A percentile compares a stretch with the other conserved stretches of the same genome.
Evolutionary conservation across 805 yeast genomes (phyloP).

Genomic region (Candida takata): DNA sequence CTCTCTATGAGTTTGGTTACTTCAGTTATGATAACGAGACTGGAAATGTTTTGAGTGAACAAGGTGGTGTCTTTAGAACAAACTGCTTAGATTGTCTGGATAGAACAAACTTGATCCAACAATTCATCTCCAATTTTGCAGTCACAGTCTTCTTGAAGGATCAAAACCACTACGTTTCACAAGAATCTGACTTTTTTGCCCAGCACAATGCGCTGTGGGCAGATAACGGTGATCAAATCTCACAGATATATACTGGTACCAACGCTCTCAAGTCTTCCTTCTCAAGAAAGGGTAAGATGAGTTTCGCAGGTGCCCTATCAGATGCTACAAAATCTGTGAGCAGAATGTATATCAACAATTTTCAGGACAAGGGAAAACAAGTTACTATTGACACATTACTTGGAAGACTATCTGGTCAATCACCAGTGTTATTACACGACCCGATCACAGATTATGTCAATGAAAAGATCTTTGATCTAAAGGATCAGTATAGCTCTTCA

Average conservation of each 20-base stretch:
- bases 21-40: slow-evolving; percentile 59
- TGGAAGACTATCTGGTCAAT: slow-evolving; percentile 72
- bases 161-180: slow-evolving; percentile 29
- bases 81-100: slow-evolving; percentile 95
- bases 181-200: slow-evolving; percentile 49
- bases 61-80: slow-evolving; percentile 85
- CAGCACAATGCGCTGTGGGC: slow-evolving; percentile 93
- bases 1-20: slow-evolving; percentile 75
- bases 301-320: slow-evolving; percentile 91
- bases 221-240: slow-evolving; percentile 94
- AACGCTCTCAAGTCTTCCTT: slow-evolving; percentile 94
- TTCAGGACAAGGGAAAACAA: slow-evolving; percentile 87
- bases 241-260: slow-evolving; percentile 95
- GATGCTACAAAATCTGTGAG: slow-evolving; percentile 96
- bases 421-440: slow-evolving; percentile 70
- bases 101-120: slow-evolving; percentile 85
- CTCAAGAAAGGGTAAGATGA: slow-evolving; percentile 94
- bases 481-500: slow-evolving; percentile 46
- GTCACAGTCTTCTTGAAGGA: slow-evolving; percentile 47
- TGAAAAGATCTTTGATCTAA: slow-evolving; percentile 42
- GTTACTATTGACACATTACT: slow-evolving; percentile 79
- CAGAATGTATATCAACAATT: slow-evolving; percentile 91
- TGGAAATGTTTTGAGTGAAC: slow-evolving; percentile 58
- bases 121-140: slow-evolving; percentile 70
- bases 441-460: slow-evolving; percentile 85